These are phyloP conservation scores for Claviceps sp. DNA, from an alignment of 2,329 filamentous ascomycete species.

Conservation along the genomic window DNA sequence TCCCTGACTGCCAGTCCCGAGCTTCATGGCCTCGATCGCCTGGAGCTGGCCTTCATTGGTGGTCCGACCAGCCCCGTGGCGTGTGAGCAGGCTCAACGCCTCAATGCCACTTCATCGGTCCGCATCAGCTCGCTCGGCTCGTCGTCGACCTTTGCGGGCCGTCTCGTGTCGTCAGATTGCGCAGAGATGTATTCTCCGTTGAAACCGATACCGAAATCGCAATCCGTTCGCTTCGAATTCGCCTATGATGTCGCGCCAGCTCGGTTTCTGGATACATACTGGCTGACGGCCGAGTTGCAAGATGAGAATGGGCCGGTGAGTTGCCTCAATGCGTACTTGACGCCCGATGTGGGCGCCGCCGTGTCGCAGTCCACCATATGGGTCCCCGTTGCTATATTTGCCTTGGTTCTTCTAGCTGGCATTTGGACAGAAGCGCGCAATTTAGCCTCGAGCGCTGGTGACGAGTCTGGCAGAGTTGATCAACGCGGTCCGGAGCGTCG, in stretches of 20 bases:
- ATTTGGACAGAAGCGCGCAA: neutral
- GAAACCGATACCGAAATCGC: too few relatives aligned
- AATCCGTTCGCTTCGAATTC: neutral
- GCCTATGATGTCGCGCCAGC: neutral
- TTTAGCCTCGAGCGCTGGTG: neutral
- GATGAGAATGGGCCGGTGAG: neutral
- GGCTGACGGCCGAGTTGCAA: neutral
- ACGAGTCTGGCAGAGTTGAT: neutral
- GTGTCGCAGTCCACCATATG: neutral
- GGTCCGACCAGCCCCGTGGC: neutral
- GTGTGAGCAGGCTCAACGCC: neutral
- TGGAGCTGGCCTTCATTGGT: neutral
- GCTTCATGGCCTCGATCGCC: neutral
- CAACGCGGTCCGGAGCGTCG: neutral
- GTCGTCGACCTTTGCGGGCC: neutral
- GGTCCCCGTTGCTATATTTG: neutral
- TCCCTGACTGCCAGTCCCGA: neutral
- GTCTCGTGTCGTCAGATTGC: neutral
- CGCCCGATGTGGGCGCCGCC: neutral
- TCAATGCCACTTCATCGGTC: neutral
- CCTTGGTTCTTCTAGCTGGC: neutral
- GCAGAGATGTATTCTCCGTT: neutral
- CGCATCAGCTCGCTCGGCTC: neutral
- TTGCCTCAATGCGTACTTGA: conserved; percentile 1
- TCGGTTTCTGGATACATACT: neutral